These are phyloP conservation scores for Vitis amurensis DNA, from an alignment of 164 flowering plant genomes.

Conservation along the genomic window DNA sequence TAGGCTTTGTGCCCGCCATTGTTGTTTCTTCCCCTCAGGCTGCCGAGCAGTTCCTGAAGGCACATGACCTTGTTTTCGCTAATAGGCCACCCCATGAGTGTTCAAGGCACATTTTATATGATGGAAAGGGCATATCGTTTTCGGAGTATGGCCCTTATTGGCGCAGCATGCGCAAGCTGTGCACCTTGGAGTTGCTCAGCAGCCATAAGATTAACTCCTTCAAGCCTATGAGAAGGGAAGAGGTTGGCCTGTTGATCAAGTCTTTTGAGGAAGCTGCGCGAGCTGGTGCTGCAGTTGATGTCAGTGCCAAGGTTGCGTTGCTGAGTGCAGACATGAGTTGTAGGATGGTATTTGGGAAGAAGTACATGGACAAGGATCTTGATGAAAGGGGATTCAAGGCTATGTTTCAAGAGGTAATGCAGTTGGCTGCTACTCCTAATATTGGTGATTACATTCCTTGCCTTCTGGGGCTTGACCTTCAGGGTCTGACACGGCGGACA, in stretches of 20 bases:
- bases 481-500: not conserved
- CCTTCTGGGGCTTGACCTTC: slow-evolving; percentile 28
- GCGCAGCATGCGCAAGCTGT: slow-evolving; percentile 27
- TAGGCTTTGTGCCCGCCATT: slow-evolving; percentile 16
- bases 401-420: slow-evolving; percentile 43
- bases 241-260: slow-evolving; percentile 13
- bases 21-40: slow-evolving; percentile 24
- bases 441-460: slow-evolving; percentile 49
- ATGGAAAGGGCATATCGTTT: slow-evolving; percentile 6
- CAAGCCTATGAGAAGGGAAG: slow-evolving; percentile 22
- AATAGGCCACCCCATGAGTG: slow-evolving; percentile 16
- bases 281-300: slow-evolving; percentile 7
- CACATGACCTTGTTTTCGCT: slow-evolving; percentile 25
- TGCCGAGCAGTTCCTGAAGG: slow-evolving; percentile 20
- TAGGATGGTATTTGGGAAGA: not conserved
- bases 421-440: slow-evolving; percentile 32
- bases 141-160: slow-evolving; percentile 25
- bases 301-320: slow-evolving; percentile 17
- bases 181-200: slow-evolving; percentile 26
- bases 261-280: slow-evolving; percentile 4
- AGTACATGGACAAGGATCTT: not conserved
- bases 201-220: slow-evolving; percentile 17
- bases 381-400: slow-evolving; percentile 39
- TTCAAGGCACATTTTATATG: slow-evolving; percentile 8
- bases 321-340: slow-evolving; percentile 8